Conservation (phyloP, 1,284 basidiomycete species). For the Exobasidium rhododendri region DNA sequence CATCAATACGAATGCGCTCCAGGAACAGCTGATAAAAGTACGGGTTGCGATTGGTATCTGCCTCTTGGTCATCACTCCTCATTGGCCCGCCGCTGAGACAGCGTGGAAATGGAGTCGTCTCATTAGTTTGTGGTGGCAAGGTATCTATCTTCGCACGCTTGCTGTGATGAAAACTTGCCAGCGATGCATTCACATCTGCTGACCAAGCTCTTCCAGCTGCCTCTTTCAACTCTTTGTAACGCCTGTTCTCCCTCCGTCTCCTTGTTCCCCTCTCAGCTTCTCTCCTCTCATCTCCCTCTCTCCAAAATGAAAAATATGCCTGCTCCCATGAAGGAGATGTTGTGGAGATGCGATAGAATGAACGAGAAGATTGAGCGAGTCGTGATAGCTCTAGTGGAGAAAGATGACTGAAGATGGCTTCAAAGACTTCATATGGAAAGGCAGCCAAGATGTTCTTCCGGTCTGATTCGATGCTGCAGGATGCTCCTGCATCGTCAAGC, state of each 20-base stretch:
- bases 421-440: constrained; percentile 28
- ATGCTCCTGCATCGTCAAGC: too few relatives aligned
- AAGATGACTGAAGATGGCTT: constrained; percentile 24
- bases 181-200: background rate
- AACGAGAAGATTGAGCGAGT: constrained; percentile 17
- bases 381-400: constrained; percentile 18
- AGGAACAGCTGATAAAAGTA: constrained; percentile 32
- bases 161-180: background rate
- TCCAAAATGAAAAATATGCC: constrained; percentile 28
- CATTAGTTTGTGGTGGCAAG: background rate
- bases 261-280: constrained; percentile 15
- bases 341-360: constrained; percentile 27
- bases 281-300: constrained; percentile 19
- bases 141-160: background rate
- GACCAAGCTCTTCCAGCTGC: constrained; percentile 7
- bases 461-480: background rate
- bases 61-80: background rate
- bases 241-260: constrained; percentile 16
- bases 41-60: background rate
- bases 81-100: background rate
- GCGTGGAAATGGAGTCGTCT: background rate
- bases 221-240: background rate
- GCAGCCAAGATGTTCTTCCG: background rate
- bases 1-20: constrained; percentile 26
- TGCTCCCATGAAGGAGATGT: constrained; percentile 24